phyloP scores from a whole-genome alignment of 2,329 filamentous ascomycete species.

The Colletotrichum sidae region DNA sequence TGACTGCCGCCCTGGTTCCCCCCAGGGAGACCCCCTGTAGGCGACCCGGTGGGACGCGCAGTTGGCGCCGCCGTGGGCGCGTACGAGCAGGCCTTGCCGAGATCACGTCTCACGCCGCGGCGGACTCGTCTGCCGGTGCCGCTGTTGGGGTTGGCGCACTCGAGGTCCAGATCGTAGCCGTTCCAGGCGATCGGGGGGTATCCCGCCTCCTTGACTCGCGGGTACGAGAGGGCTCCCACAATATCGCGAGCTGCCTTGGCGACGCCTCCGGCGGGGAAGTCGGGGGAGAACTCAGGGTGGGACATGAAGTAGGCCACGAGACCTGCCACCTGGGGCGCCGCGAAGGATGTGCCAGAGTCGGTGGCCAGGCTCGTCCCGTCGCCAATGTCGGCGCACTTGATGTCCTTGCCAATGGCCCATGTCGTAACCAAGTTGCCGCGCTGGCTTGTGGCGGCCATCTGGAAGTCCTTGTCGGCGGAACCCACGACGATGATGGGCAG shows the following conservation, averaged over 20 bases:
- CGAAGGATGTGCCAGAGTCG: constrained; percentile 9
- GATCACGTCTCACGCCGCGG: constrained; percentile 1
- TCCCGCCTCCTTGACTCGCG: not conserved
- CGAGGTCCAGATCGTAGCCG: constrained; percentile 1
- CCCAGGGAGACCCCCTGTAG: not conserved
- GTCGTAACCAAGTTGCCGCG: constrained; percentile 6
- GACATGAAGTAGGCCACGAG: constrained; percentile 18
- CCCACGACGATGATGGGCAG: constrained; percentile 17
- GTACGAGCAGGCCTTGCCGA: constrained; percentile 1
- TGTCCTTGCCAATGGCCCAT: constrained; percentile 2
- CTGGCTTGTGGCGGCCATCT: not conserved
- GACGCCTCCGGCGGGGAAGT: not conserved
- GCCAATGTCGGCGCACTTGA: constrained; percentile 4
- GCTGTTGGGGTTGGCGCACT: not conserved
- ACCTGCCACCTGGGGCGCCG: constrained; percentile 9
- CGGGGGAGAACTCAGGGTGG: constrained; percentile 1
- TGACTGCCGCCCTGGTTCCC: not conserved
- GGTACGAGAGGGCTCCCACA: not conserved
- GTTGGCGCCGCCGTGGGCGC: not conserved
- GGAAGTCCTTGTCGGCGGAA: not conserved
- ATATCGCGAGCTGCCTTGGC: constrained; percentile 7
- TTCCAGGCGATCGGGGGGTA: constrained; percentile 19
- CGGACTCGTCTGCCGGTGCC: not conserved
- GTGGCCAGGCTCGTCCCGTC: not conserved
- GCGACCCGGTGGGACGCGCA: not conserved